Evolutionary conservation across 2,329 filamentous ascomycete genomes (phyloP).

Genomic region (Tolypocladium tundrense): DNA sequence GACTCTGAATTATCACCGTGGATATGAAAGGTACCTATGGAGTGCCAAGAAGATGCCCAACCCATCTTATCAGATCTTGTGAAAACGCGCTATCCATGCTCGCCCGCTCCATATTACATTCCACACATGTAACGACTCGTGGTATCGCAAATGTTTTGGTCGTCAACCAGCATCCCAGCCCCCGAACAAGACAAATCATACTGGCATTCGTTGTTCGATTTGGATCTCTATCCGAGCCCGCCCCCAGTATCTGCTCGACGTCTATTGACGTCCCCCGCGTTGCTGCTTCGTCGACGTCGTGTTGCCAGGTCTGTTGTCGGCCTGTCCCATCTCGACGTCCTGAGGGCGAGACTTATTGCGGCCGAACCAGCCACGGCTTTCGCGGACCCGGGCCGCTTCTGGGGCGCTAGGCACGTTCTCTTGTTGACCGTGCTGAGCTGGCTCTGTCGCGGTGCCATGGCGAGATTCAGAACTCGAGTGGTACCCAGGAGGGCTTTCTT

Average conservation of each 20-base stretch:
- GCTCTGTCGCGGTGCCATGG: conserved; percentile 12
- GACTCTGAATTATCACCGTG: not conserved
- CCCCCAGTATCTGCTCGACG: not conserved
- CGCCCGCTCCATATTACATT: not conserved
- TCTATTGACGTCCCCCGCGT: not conserved
- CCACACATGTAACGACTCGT: not conserved
- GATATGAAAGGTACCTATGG: not conserved
- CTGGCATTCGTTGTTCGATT: not conserved
- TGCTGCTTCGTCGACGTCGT: not conserved
- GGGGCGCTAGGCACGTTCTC: conserved; percentile 13
- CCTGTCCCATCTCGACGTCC: conserved; percentile 20
- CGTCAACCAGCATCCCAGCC: not conserved
- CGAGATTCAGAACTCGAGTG: conserved; percentile 15
- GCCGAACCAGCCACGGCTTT: conserved; percentile 17
- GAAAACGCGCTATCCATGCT: not conserved
- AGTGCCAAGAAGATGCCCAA: not conserved
- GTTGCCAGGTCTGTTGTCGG: conserved; percentile 2
- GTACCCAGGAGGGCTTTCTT: conserved; percentile 16
- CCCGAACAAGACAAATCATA: not conserved
- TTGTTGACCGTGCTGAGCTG: conserved; percentile 8
- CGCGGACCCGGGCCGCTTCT: conserved; percentile 15
- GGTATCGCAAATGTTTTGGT: not conserved
- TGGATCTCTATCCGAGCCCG: not conserved
- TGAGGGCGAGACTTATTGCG: conserved; percentile 15
- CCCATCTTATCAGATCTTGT: not conserved